Percentiles rank a stretch among this genome's conserved stretches.
phyloP scores from a whole-genome alignment of 2,329 filamentous ascomycete species.

The Diplodia scrobiculata region DNA sequence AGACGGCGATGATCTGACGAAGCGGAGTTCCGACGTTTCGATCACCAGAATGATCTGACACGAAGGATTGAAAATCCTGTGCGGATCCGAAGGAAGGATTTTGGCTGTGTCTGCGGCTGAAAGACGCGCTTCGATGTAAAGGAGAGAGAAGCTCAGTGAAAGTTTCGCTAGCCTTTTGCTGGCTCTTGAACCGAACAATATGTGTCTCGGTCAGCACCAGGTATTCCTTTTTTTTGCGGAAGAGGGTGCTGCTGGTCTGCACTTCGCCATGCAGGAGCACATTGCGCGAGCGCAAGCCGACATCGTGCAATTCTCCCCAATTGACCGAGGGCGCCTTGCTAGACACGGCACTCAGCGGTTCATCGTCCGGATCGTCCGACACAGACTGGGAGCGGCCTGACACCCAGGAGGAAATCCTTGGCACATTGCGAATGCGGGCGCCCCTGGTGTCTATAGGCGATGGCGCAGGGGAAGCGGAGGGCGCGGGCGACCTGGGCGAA shows the following conservation, averaged over 20 bases:
- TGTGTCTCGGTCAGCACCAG: constrained; percentile 70
- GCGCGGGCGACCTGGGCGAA: constrained; percentile 15
- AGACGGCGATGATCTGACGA: constrained; percentile 67
- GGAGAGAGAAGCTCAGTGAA: constrained; percentile 51
- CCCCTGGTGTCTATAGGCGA: constrained; percentile 33
- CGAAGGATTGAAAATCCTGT: constrained; percentile 60
- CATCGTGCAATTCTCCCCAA: constrained; percentile 48
- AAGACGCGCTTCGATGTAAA: constrained; percentile 38
- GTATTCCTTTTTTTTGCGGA: constrained; percentile 72
- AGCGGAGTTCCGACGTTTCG: constrained; percentile 62
- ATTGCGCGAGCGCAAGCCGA: constrained; percentile 38
- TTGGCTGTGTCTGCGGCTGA: constrained; percentile 62
- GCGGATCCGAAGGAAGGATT: constrained; percentile 62
- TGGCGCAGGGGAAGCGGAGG: constrained; percentile 16
- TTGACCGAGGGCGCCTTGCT: constrained; percentile 55
- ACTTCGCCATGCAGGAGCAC: constrained; percentile 70
- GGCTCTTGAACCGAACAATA: constrained; percentile 68
- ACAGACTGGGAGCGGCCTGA: constrained; percentile 48
- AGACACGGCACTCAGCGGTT: constrained; percentile 52
- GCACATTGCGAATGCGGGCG: constrained; percentile 39
- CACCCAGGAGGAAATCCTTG: constrained; percentile 62
- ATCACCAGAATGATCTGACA: constrained; percentile 54
- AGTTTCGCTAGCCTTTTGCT: constrained; percentile 64
- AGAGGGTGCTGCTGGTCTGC: constrained; percentile 69
- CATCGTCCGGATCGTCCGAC: constrained; percentile 56